phyloP scores from a whole-genome alignment of 78 protist genomes.

The Emiliania huxleyi region DNA sequence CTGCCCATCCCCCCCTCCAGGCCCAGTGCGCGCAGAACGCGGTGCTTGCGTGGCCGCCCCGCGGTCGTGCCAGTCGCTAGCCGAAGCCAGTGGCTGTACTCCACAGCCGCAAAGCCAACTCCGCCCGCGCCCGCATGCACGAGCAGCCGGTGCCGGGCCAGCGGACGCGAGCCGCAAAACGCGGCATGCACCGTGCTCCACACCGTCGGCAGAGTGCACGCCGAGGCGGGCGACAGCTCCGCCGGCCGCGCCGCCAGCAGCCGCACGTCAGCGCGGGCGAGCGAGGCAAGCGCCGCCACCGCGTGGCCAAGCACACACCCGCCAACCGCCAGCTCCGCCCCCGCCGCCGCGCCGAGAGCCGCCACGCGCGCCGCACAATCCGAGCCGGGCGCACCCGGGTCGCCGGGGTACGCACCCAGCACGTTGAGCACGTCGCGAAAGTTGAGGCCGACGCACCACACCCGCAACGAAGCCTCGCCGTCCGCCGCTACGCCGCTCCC shows the following conservation, averaged over 20 bases:
- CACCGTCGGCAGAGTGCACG: too few species aligned
- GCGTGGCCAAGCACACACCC: background rate
- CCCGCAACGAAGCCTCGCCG: too few species aligned
- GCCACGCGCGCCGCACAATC: background rate
- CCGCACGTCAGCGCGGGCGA: too few species aligned
- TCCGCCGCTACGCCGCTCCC: too few species aligned
- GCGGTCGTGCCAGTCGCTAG: background rate
- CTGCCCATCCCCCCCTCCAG: background rate
- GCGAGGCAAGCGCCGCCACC: background rate
- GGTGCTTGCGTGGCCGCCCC: slow-evolving; percentile 24
- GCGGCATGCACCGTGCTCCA: too few species aligned
- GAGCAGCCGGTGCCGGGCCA: background rate
- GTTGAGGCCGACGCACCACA: too few species aligned
- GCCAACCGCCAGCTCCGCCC: background rate
- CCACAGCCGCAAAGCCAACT: too few species aligned
- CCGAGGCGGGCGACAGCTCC: too few species aligned
- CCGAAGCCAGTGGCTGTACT: background rate
- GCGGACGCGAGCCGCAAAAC: background rate
- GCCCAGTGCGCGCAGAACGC: background rate
- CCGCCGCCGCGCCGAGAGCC: too few species aligned
- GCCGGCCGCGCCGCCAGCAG: too few species aligned
- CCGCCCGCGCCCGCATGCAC: slow-evolving; percentile 28
- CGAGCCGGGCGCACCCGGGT: background rate
- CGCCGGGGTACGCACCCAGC: too few species aligned
- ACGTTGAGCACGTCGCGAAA: too few species aligned